Conservation (phyloP, 805 yeast genomes). For the Lipomyces yamadae region DNA sequence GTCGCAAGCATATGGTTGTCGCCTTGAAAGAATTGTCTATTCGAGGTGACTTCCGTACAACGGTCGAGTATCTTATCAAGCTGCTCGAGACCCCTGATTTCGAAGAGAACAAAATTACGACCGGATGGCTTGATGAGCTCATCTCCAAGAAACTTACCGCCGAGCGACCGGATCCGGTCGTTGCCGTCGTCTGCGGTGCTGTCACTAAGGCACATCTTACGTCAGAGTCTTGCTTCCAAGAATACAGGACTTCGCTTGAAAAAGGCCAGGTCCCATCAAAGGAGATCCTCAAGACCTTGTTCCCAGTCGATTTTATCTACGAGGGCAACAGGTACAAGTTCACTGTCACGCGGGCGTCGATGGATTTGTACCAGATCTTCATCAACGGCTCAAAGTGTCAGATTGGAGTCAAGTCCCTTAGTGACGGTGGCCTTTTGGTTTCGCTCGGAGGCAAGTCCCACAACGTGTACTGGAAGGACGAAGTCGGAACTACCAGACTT, state of each 20-base stretch:
- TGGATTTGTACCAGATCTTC: slow-evolving; percentile 83
- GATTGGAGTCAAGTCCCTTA: slow-evolving; percentile 83
- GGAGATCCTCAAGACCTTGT: slow-evolving; percentile 79
- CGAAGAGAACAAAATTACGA: slow-evolving; percentile 93
- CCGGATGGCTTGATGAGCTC: slow-evolving; percentile 98
- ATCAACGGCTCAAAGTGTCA: slow-evolving; percentile 91
- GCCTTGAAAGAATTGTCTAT: slow-evolving; percentile 95
- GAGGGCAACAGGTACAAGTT: slow-evolving; percentile 92
- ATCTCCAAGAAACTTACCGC: slow-evolving; percentile 93
- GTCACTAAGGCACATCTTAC: slow-evolving; percentile 91
- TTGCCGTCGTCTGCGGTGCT: slow-evolving; percentile 97
- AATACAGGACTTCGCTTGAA: slow-evolving; percentile 77
- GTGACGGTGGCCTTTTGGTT: slow-evolving; percentile 92
- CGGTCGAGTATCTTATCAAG: slow-evolving; percentile 95
- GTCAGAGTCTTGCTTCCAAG: slow-evolving; percentile 68
- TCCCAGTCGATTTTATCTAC: slow-evolving; percentile 92
- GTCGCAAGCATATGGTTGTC: slow-evolving; percentile 98
- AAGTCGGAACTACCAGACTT: slow-evolving; percentile 90
- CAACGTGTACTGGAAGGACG: slow-evolving; percentile 97
- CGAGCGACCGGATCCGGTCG: slow-evolving; percentile 89
- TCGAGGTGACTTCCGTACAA: slow-evolving; percentile 98
- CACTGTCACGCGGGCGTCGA: slow-evolving; percentile 91
- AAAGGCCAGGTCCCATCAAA: slow-evolving; percentile 94
- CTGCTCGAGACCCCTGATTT: slow-evolving; percentile 95
- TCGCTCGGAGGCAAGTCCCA: slow-evolving; percentile 92